These are phyloP conservation scores for Entelexis sorbosivorans DNA, from an alignment of 1,139 yeast species.

Conservation along the genomic window DNA sequence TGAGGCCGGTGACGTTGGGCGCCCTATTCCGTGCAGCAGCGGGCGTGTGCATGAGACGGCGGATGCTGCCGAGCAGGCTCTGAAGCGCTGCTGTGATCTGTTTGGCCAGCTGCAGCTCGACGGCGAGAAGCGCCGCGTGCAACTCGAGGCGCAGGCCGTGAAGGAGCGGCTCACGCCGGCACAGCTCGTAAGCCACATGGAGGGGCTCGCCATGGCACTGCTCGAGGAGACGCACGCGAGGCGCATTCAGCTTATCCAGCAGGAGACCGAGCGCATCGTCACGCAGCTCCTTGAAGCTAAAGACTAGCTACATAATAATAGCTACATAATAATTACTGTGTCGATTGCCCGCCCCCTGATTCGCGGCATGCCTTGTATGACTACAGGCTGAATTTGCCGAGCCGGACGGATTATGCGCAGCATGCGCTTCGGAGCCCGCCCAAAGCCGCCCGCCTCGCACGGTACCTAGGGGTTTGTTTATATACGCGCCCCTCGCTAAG, in stretches of 20 bases:
- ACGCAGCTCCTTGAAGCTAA: neutral
- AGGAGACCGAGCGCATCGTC: constrained; percentile 10
- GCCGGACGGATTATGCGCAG: neutral
- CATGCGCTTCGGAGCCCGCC: neutral
- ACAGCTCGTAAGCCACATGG: neutral
- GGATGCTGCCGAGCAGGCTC: neutral
- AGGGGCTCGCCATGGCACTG: neutral
- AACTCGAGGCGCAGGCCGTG: neutral
- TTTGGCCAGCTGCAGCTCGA: neutral
- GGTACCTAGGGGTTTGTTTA: neutral
- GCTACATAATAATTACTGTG: no score
- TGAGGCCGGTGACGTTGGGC: no score
- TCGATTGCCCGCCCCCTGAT: no score
- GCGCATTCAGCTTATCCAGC: constrained; percentile 3
- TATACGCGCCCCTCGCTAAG: neutral
- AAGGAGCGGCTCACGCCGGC: neutral
- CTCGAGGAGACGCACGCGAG: constrained; percentile 3
- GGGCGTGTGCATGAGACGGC: no score
- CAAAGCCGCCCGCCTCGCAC: neutral
- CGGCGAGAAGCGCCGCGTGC: neutral
- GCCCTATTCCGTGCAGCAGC: no score
- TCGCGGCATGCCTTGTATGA: no score
- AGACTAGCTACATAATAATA: neutral
- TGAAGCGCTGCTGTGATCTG: neutral
- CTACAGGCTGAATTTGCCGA: neutral